Percentiles rank a stretch among this genome's conserved stretches.
Conservation (phyloP, 1,139 yeast species). For the Taiozyma sp. region DNA sequence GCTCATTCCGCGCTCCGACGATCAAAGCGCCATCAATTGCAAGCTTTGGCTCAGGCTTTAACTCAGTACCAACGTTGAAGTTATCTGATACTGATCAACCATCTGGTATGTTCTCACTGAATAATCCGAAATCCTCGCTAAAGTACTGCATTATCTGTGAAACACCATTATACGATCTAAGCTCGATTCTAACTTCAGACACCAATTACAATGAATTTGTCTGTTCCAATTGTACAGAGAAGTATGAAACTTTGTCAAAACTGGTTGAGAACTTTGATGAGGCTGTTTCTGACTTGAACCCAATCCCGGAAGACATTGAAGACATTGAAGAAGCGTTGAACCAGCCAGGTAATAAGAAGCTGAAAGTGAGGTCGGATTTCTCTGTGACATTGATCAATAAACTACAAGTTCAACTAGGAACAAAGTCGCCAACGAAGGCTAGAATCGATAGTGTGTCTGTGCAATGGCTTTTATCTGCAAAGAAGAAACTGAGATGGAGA, state of each 20-base stretch:
- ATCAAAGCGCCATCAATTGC: neutral
- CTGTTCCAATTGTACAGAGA: slow-evolving; percentile 57
- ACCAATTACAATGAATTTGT: slow-evolving; percentile 45
- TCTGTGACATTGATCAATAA: slow-evolving; percentile 27
- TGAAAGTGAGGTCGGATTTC: slow-evolving; percentile 19
- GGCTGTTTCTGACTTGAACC: slow-evolving; percentile 6
- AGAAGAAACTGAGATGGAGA: slow-evolving; percentile 38
- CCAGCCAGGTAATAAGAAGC: slow-evolving; percentile 12
- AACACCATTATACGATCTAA: slow-evolving; percentile 58
- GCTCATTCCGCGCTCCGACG: neutral
- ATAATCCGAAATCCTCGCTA: slow-evolving; percentile 24
- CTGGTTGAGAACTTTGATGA: slow-evolving; percentile 28
- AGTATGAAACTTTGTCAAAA: slow-evolving; percentile 47
- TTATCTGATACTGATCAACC: slow-evolving; percentile 11
- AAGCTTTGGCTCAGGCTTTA: neutral
- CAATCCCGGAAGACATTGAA: slow-evolving; percentile 15
- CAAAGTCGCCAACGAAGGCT: neutral
- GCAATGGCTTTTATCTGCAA: slow-evolving; percentile 31
- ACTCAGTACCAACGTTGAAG: slow-evolving; percentile 5
- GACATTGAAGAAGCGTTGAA: slow-evolving; percentile 17
- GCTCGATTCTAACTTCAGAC: slow-evolving; percentile 34
- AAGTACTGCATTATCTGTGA: slow-evolving; percentile 64
- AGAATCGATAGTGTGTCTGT: slow-evolving; percentile 20
- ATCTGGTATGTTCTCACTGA: slow-evolving; percentile 15
- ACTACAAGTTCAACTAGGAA: slow-evolving; percentile 24